Evolutionary conservation across 2,329 filamentous ascomycete genomes (phyloP).

Genomic region (Cladophialophora immunda): DNA sequence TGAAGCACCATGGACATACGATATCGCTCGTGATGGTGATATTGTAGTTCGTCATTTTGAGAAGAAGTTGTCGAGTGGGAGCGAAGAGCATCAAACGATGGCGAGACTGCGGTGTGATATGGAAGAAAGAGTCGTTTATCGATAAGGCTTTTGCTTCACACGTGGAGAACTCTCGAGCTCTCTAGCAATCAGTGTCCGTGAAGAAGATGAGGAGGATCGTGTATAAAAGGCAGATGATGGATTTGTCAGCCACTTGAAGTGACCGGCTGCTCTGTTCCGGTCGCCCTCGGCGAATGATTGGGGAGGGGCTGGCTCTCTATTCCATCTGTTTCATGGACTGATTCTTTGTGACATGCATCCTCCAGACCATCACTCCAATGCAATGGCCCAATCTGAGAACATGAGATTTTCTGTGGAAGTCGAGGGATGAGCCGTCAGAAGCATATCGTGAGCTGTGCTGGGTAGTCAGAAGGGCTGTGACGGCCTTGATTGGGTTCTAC

Average conservation of each 20-base stretch:
- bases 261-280: neutral
- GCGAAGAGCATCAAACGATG: slow-evolving; percentile 22
- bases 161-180: neutral
- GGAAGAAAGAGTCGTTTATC: neutral
- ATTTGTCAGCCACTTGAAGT: slow-evolving; percentile 21
- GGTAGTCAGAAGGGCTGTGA: neutral
- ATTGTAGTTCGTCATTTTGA: slow-evolving; percentile 74
- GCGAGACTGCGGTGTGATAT: neutral
- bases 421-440: neutral
- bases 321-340: neutral
- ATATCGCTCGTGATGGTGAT: slow-evolving; percentile 84
- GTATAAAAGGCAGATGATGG: neutral
- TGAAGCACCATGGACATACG: slow-evolving; percentile 76
- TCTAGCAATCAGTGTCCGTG: neutral
- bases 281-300: neutral
- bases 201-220: neutral
- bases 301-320: neutral
- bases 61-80: slow-evolving; percentile 20
- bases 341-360: neutral
- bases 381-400: neutral
- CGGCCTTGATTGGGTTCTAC: neutral
- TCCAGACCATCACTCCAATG: neutral
- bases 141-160: neutral
- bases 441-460: neutral
- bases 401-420: neutral